Percentiles rank a stretch among this genome's conserved stretches.
Evolutionary conservation across 805 yeast species (phyloP).

Genomic region (Hanseniaspora vineae): DNA sequence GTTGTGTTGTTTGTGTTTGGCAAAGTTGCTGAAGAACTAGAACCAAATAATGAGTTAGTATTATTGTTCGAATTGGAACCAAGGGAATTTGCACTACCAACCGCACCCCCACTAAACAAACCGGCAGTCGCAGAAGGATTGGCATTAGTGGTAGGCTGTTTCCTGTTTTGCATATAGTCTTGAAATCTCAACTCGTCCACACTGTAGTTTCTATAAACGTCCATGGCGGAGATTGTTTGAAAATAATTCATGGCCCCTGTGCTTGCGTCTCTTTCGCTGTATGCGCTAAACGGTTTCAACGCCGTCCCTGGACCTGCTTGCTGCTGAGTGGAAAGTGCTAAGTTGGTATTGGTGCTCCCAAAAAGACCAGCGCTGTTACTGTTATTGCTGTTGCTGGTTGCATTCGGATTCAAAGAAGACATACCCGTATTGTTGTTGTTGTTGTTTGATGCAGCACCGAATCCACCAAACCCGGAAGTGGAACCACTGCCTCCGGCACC

Average conservation of each 20-base stretch:
- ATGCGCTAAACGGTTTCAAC: constrained; percentile 53
- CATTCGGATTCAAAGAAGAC: constrained; percentile 4
- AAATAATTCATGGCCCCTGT: constrained; percentile 44
- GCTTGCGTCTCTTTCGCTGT: constrained; percentile 55
- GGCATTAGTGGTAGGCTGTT: constrained; percentile 20
- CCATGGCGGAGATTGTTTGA: constrained; percentile 78
- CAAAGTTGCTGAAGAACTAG: constrained; percentile 12
- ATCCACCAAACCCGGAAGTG: constrained; percentile 10
- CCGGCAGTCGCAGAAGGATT: constrained; percentile 12
- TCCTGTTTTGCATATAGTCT: constrained; percentile 63
- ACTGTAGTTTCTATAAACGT: constrained; percentile 71
- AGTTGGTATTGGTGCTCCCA: constrained; percentile 23
- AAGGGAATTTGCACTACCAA: constrained; percentile 2
- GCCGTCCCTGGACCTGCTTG: constrained; percentile 43
- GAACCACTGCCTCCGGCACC: neutral
- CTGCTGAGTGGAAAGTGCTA: constrained; percentile 5
- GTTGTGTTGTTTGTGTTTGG: constrained; percentile 10
- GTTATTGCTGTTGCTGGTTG: constrained; percentile 16
- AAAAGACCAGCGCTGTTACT: constrained; percentile 25
- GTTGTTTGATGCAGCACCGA: constrained; percentile 12
- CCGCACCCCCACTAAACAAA: constrained; percentile 5
- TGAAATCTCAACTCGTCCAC: constrained; percentile 80
- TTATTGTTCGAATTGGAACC: constrained; percentile 1
- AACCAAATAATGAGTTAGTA: constrained; percentile 14
- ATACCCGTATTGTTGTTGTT: constrained; percentile 6